Percentiles rank a stretch among this genome's conserved stretches.
Evolutionary conservation across 768 basidiomycete species (phyloP).

Genomic region (Trametopsis cervina): DNA sequence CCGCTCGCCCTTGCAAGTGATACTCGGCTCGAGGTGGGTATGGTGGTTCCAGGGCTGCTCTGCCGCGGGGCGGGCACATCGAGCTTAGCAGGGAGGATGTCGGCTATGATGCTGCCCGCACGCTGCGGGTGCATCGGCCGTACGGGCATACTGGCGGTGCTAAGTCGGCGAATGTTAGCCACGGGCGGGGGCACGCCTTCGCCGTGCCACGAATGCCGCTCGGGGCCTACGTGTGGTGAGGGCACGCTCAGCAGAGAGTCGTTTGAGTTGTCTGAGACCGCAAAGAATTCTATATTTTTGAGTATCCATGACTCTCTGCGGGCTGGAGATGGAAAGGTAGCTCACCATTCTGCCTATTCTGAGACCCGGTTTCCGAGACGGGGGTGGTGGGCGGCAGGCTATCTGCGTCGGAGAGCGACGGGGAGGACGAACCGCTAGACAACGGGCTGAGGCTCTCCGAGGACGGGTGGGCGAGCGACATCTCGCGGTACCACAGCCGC

Average conservation of each 20-base stretch:
- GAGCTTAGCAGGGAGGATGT: constrained; percentile 48
- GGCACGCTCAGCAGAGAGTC: constrained; percentile 6
- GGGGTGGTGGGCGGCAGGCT: no score
- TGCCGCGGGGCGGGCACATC: constrained; percentile 17
- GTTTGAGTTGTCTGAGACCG: constrained; percentile 5
- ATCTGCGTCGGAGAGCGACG: no score
- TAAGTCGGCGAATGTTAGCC: constrained; percentile 18
- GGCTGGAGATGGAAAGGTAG: no score
- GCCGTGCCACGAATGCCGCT: constrained; percentile 23
- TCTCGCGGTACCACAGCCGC: constrained; percentile 74
- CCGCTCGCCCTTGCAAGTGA: no score
- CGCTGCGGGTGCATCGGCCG: constrained; percentile 18
- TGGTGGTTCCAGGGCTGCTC: no score
- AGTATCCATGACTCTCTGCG: no score
- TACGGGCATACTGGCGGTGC: constrained; percentile 22
- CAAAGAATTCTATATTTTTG: neutral
- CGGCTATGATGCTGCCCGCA: constrained; percentile 46
- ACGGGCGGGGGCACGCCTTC: constrained; percentile 9
- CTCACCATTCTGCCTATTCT: no score
- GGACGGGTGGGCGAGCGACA: constrained; percentile 37
- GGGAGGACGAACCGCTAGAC: no score
- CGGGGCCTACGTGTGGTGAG: neutral
- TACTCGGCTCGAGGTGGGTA: no score
- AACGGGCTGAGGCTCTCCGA: constrained; percentile 7
- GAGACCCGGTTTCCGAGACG: constrained; percentile 20